Evolutionary conservation across 768 basidiomycete genomes (phyloP), one percentile per base, ranked within the genome.

Genomic region (Neoboletus brunneissimus): DNA sequence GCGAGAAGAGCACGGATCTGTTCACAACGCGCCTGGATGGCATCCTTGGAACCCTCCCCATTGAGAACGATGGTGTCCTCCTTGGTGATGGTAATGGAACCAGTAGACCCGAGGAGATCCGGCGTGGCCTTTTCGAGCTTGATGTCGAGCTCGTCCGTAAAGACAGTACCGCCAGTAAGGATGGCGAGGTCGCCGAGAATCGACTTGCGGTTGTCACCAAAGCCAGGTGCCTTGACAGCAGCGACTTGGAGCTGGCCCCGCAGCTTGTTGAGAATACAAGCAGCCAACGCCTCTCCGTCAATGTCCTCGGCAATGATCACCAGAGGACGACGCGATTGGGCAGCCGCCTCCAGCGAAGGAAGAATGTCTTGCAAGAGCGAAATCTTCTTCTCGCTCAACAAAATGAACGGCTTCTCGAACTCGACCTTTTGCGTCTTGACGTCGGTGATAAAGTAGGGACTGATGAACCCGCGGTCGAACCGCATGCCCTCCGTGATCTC

Each of bases 401-500:
- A 85, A 66, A 98, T 87, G 66, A 87, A 77, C 16, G 96, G 96
- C 77, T 98, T 98, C 79, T 99, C 96, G 61, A 97, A 90, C 73
- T 98, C 95, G 78, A 89, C 89, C 73, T 90, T 93, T 73, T 98
- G 96, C 43, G 82, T 69, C 84, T 98, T 98, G 80, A 95, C 90
- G 77, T 99, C 94, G 62, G 96, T 98, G 75, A 99, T 86, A 73
- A 98, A 97, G 84, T 98, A 98, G 0, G 95, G 93, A 1, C 91
- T 94, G 76, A 98, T 96, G 82, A 85, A 99, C 22, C 96, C 96
- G 52, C 96, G 90, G 84, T 99, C 96, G 77, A 99, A 98, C 67
- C 94, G 87, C 96, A 99, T 99, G 74, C 96, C 96, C 77, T 99
- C 96, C 27, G 96, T 98, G 67, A 99, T 94, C 73, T 99, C 96